phyloP scores from a whole-genome alignment of 2,329 filamentous ascomycete genomes.

The Pseudogymnoascus sp. region DNA sequence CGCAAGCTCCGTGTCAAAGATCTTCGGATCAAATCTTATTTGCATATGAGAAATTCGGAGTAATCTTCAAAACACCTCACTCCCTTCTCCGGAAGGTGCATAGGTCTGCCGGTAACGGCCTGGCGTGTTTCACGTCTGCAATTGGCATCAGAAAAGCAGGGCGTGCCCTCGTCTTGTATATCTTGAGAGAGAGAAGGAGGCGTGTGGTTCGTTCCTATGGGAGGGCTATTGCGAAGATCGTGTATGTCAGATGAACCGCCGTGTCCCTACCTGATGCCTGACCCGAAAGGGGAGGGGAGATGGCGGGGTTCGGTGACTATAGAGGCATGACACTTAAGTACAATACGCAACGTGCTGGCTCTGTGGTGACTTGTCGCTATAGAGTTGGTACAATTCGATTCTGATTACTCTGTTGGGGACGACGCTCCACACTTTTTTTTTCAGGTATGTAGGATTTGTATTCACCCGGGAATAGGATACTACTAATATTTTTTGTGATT shows the following conservation, averaged over 20 bases:
- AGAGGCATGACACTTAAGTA: slow-evolving; percentile 69
- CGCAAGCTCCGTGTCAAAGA: slow-evolving; percentile 24
- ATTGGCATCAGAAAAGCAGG: slow-evolving; percentile 90
- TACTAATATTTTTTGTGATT: slow-evolving; percentile 21
- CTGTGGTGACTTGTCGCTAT: slow-evolving; percentile 6
- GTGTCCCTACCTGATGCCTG: background rate
- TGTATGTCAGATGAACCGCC: slow-evolving; percentile 41
- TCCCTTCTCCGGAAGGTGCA: slow-evolving; percentile 36
- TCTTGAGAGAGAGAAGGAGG: slow-evolving; percentile 27
- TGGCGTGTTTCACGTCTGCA: slow-evolving; percentile 78
- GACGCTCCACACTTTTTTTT: slow-evolving; percentile 23
- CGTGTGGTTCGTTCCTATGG: slow-evolving; percentile 57
- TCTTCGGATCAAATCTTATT: slow-evolving; percentile 20
- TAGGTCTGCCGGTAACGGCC: slow-evolving; percentile 75
- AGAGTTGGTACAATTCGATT: slow-evolving; percentile 30
- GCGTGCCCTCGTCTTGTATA: slow-evolving; percentile 28
- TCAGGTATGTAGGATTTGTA: slow-evolving; percentile 18
- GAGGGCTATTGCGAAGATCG: slow-evolving; percentile 92
- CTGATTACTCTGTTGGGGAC: slow-evolving; percentile 29
- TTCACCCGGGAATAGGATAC: slow-evolving; percentile 21
- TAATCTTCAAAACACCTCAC: slow-evolving; percentile 64
- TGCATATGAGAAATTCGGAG: slow-evolving; percentile 99
- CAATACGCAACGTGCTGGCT: slow-evolving; percentile 77
- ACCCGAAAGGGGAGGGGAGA: slow-evolving; percentile 1
- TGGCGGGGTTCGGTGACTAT: slow-evolving; percentile 2